Percentiles rank a stretch among this genome's conserved stretches.
Conservation (phyloP, 1,284 basidiomycete genomes). For the Phellinidium pouzarii region DNA sequence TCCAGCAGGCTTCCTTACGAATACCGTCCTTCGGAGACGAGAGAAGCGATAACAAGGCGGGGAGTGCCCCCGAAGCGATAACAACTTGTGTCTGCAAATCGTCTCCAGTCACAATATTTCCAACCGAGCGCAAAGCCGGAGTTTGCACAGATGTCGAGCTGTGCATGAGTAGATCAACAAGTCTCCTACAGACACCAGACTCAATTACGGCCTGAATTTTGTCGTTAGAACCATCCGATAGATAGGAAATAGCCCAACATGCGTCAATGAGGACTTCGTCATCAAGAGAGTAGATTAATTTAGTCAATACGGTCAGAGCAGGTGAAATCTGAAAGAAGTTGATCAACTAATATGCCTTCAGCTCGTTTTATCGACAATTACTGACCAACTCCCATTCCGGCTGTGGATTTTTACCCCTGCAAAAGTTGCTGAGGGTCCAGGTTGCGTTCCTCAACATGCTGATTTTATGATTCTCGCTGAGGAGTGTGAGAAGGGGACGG, state of each 20-base stretch:
- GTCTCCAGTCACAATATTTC: slow-evolving; percentile 98
- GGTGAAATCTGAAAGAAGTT: slow-evolving; percentile 77
- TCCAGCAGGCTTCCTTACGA: slow-evolving; percentile 98
- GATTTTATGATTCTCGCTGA: slow-evolving; percentile 88
- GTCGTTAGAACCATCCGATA: slow-evolving; percentile 98
- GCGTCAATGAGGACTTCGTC: slow-evolving; percentile 99
- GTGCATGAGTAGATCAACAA: slow-evolving; percentile 98
- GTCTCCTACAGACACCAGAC: slow-evolving; percentile 93
- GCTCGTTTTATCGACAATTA: slow-evolving; percentile 17
- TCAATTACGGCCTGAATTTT: slow-evolving; percentile 99
- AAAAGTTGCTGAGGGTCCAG: slow-evolving; percentile 98
- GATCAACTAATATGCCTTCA: slow-evolving; percentile 51
- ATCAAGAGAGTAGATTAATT: slow-evolving; percentile 98
- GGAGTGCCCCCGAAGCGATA: slow-evolving; percentile 92
- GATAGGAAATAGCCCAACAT: slow-evolving; percentile 99
- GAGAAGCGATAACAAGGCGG: slow-evolving; percentile 86
- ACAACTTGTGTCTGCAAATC: slow-evolving; percentile 99
- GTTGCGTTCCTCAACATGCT: slow-evolving; percentile 97
- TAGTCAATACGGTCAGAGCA: slow-evolving; percentile 91
- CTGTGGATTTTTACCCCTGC: slow-evolving; percentile 92
- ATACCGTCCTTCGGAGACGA: slow-evolving; percentile 97
- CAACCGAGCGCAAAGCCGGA: slow-evolving; percentile 93
- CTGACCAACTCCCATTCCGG: slow-evolving; percentile 89
- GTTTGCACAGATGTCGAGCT: slow-evolving; percentile 98
- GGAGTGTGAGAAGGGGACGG: slow-evolving; percentile 60